These are phyloP conservation scores for Pythium rhizo-oryzae DNA, from an alignment of 352 stramenopile genomes.

Conservation along the genomic window DNA sequence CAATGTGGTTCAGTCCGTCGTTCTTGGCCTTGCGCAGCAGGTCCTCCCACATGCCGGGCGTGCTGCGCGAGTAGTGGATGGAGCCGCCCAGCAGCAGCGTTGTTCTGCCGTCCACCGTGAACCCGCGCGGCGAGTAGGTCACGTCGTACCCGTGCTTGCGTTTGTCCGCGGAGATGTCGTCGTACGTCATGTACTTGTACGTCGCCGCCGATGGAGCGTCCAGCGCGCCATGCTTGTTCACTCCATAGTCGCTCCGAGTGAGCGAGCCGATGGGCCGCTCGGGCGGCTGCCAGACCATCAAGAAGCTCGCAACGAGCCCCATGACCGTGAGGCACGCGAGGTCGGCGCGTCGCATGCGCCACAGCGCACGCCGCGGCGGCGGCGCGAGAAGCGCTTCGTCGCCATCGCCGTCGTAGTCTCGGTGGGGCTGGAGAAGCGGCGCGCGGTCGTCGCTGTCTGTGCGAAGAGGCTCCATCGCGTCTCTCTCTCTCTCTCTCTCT, in stretches of 20 bases:
- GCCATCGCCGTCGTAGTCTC: slow-evolving; percentile 5
- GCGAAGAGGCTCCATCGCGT: neutral
- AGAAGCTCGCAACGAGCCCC: slow-evolving; percentile 51
- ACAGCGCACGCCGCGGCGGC: slow-evolving; percentile 6
- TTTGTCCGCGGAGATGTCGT: slow-evolving; percentile 46
- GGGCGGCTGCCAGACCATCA: slow-evolving; percentile 45
- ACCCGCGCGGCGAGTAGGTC: slow-evolving; percentile 47
- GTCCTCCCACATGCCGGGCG: slow-evolving; percentile 53
- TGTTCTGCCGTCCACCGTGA: slow-evolving; percentile 55
- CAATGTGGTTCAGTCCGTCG: slow-evolving; percentile 75
- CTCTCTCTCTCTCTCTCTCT: too few species aligned
- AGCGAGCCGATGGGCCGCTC: slow-evolving; percentile 52
- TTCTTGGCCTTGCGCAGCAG: slow-evolving; percentile 63
- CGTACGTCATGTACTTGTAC: slow-evolving; percentile 60
- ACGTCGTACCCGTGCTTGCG: slow-evolving; percentile 53
- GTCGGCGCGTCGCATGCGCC: slow-evolving; percentile 51
- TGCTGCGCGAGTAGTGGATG: slow-evolving; percentile 68
- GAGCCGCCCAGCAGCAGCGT: slow-evolving; percentile 69
- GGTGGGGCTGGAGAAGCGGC: slow-evolving; percentile 1
- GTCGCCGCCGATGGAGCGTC: neutral
- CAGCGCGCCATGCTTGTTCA: neutral
- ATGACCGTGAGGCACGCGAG: slow-evolving; percentile 50
- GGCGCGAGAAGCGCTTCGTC: neutral
- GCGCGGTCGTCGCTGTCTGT: slow-evolving; percentile 9
- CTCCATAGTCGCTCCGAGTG: slow-evolving; percentile 2